Percentiles rank a stretch among this genome's conserved stretches.
Evolutionary conservation across 768 basidiomycete species (phyloP).

Genomic region (Candolleomyces eurysporus): DNA sequence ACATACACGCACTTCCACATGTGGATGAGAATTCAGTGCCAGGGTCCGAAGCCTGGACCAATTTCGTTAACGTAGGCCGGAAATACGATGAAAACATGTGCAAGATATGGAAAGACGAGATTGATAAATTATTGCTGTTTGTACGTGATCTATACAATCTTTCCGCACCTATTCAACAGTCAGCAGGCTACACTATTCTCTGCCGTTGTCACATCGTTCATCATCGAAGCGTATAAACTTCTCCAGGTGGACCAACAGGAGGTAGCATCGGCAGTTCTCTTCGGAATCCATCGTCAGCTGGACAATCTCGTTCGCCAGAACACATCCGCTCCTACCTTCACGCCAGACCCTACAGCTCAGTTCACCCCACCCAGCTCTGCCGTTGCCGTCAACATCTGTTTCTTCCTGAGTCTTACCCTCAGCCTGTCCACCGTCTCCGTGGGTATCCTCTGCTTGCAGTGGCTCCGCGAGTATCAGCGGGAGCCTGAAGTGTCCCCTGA

Average conservation of each 20-base stretch:
- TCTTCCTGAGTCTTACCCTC: slow-evolving; percentile 20
- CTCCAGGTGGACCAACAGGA: neutral
- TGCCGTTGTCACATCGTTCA: slow-evolving; percentile 4
- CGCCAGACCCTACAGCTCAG: neutral
- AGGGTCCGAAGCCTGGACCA: too few species aligned
- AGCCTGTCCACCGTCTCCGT: slow-evolving; percentile 16
- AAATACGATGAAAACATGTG: neutral
- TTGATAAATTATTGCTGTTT: slow-evolving; percentile 2
- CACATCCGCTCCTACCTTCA: neutral
- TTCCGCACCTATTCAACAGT: neutral
- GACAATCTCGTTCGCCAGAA: neutral
- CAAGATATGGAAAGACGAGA: slow-evolving; percentile 6
- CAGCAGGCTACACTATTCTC: neutral
- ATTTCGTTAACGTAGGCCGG: too few species aligned
- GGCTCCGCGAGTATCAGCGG: slow-evolving; percentile 21
- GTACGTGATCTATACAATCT: neutral
- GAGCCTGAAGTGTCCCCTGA: slow-evolving; percentile 15
- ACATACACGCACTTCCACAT: too few species aligned
- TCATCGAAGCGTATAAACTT: neutral
- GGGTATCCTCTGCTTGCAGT: slow-evolving; percentile 21
- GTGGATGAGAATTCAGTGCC: too few species aligned
- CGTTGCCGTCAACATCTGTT: slow-evolving; percentile 15
- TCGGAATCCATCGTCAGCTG: neutral
- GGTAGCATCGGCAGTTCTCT: neutral
- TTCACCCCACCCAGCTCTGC: neutral